Evolutionary conservation across 495 filamentous ascomycete species (phyloP).

Genomic region (Tuber brumale): DNA sequence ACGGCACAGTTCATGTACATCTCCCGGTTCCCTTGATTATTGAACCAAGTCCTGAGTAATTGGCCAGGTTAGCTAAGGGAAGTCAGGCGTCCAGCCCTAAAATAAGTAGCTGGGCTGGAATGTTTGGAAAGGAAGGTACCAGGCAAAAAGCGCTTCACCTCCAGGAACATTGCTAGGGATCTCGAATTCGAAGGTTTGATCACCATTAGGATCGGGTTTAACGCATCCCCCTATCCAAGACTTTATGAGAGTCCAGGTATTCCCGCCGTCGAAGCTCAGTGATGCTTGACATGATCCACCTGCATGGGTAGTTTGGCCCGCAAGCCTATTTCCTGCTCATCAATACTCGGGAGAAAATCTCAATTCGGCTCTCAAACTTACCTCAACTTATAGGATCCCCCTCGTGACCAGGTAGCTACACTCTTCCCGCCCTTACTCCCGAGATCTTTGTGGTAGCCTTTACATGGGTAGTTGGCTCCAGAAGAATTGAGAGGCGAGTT

Average conservation of each 20-base stretch:
- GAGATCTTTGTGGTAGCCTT: slow-evolving; percentile 49
- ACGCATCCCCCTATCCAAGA: slow-evolving; percentile 59
- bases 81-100: not conserved
- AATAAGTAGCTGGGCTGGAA: not conserved
- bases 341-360: not conserved
- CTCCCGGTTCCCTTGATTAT: slow-evolving; percentile 60
- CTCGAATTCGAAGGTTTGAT: slow-evolving; percentile 48
- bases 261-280: slow-evolving; percentile 55
- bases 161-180: slow-evolving; percentile 47
- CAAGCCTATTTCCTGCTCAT: slow-evolving; percentile 17
- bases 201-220: slow-evolving; percentile 37
- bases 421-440: slow-evolving; percentile 43
- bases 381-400: slow-evolving; percentile 45
- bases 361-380: slow-evolving; percentile 10
- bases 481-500: slow-evolving; percentile 46
- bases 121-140: slow-evolving; percentile 43
- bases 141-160: slow-evolving; percentile 57
- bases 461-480: slow-evolving; percentile 51
- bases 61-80: slow-evolving; percentile 38
- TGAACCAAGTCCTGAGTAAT: slow-evolving; percentile 51
- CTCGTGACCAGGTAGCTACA: slow-evolving; percentile 47
- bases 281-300: slow-evolving; percentile 62
- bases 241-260: slow-evolving; percentile 57
- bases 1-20: slow-evolving; percentile 63
- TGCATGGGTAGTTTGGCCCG: slow-evolving; percentile 50